Conservation (phyloP, 2,329 filamentous ascomycete genomes). For the Phyllosticta citribraziliensis region DNA sequence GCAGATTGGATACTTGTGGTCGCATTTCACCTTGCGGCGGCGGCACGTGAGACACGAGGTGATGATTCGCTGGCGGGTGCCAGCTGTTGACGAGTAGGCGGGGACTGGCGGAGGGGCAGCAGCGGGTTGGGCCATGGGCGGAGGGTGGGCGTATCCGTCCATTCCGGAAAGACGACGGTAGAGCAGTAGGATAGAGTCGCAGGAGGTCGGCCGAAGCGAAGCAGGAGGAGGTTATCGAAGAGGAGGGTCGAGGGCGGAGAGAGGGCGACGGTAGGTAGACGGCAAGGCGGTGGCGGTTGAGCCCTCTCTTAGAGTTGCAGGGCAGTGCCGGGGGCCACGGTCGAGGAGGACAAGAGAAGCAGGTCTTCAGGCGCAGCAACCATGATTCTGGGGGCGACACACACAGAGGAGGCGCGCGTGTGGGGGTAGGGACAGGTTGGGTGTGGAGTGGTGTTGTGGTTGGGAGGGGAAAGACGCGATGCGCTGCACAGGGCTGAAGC, state of each 20-base stretch:
- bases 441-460: no score
- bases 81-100: not conserved
- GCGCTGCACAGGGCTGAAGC: not conserved
- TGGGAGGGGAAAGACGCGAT: not conserved
- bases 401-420: no score
- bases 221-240: not conserved
- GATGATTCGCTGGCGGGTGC: conserved; percentile 25
- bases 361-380: not conserved
- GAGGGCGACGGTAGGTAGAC: not conserved
- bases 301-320: not conserved
- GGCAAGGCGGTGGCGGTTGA: not conserved
- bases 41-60: conserved; percentile 30
- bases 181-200: not conserved
- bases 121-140: not conserved
- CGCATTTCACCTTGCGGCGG: conserved; percentile 29
- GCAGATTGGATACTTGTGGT: conserved; percentile 29
- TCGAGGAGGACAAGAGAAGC: not conserved
- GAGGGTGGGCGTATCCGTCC: not conserved
- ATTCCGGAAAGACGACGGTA: not conserved
- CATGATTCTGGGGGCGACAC: not conserved
- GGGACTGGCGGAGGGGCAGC: not conserved
- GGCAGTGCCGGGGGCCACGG: not conserved
- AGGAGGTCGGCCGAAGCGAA: not conserved
- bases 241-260: not conserved
- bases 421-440: not conserved